Base-by-base conservation (phyloP, 805 yeast genomes). In the Priceomyces haplophilus region DNA sequence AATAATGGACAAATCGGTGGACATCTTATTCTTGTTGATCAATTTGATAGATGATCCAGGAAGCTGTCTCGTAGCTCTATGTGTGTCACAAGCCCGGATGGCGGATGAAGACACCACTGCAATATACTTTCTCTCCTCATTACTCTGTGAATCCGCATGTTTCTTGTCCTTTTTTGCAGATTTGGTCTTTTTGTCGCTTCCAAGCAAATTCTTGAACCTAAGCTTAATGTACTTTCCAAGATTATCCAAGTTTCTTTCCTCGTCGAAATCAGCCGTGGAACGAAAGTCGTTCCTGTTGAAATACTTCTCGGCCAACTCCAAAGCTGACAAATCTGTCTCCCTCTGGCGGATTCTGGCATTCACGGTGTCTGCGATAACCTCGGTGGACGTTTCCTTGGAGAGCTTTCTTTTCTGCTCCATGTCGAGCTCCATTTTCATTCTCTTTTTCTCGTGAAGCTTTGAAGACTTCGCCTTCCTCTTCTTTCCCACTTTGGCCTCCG, bases 41-140 rank as follows among this genome's bases (percentile, higher is more conserved):
- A 88, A 58, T 59, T 87, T 88, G 37, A 86, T 52, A 3, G 88
- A 77, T 0, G 82, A 77, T 8, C 79, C 74, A 31, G 68, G 53
- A n/a, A 69, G 45, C 42, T 53, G 73, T 58, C 63, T 72, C 41
- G 77, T 61, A 1, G 85, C 80, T 50, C 96, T 76, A 56, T 78
- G 83, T 2, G 88, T 74, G 54, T 90, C 97, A 55, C 97, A 91
- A 1, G 88, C 93, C 51, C 97, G 75, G 18, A 88, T 68, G 8
- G 96, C 93, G 0, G 96, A 87, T 71, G 85, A 76, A 0, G 90
- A 75, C 12, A 84, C 54, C 1, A 83, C 62, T 12, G 83, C 62
- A 49, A 80, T 58, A 63, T 75, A 67, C 41, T 75, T 73, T 21
- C 75, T 61, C 24, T 64, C 69, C 12, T 54, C 50, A 15, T 51